A percentile compares a stretch with the other conserved stretches of the same genome.
Conservation (phyloP, 805 yeast genomes). For the Candida boidinii region DNA sequence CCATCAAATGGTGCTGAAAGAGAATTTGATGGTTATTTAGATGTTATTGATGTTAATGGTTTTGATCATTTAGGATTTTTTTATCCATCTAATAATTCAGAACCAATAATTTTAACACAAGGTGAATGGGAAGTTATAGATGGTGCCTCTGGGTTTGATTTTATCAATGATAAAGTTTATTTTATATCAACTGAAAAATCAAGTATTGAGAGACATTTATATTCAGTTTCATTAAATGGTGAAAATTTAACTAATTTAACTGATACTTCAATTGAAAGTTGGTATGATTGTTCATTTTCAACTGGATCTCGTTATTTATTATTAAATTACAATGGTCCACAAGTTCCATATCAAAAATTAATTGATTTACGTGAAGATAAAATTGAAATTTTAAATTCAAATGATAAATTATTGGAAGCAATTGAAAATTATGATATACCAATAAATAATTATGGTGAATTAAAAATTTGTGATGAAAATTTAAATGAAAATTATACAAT, state of each 20-base stretch:
- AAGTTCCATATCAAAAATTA: conserved; percentile 69
- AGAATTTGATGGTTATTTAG: conserved; percentile 66
- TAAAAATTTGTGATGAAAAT: conserved; percentile 36
- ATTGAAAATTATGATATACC: conserved; percentile 51
- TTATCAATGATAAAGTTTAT: conserved; percentile 41
- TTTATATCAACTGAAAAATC: conserved; percentile 70
- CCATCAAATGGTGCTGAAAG: conserved; percentile 47
- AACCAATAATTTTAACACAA: conserved; percentile 50
- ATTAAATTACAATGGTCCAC: conserved; percentile 71
- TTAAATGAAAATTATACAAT: conserved; percentile 14
- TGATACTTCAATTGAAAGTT: conserved; percentile 47
- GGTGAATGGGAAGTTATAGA: conserved; percentile 91
- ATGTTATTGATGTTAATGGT: conserved; percentile 55
- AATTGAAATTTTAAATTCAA: conserved; percentile 36
- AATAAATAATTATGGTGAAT: conserved; percentile 36
- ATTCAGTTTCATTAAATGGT: conserved; percentile 51
- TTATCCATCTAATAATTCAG: conserved; percentile 53
- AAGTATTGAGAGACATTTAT: conserved; percentile 78
- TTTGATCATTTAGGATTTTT: conserved; percentile 78
- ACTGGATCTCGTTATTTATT: conserved; percentile 68
- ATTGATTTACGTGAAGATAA: conserved; percentile 39
- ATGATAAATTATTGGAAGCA: conserved; percentile 30
- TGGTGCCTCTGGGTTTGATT: conserved; percentile 60
- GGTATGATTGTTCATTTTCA: conserved; percentile 67
- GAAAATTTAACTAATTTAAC: conserved; percentile 38